Evolutionary conservation across 306 rosid genomes (phyloP).

Genomic region (Delonix regia): DNA sequence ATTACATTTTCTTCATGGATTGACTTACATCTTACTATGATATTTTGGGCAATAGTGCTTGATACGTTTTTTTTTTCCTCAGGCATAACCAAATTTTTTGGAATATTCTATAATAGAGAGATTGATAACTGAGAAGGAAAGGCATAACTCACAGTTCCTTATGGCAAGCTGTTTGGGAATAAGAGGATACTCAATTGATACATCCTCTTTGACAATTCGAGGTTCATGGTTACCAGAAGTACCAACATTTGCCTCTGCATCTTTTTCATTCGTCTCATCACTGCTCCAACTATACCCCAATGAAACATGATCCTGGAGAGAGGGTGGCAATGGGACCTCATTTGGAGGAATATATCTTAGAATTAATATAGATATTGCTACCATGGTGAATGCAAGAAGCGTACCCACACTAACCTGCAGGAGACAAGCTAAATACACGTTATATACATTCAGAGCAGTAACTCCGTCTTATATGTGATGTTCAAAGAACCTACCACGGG

Average conservation of each 20-base stretch:
- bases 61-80: not conserved
- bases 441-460: constrained; percentile 3
- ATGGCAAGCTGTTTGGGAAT: constrained; percentile 47
- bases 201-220: constrained; percentile 49
- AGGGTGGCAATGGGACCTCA: constrained; percentile 71
- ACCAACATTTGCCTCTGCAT: constrained; percentile 34
- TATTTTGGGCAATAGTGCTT: not conserved
- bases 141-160: constrained; percentile 60
- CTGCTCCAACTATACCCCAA: constrained; percentile 27
- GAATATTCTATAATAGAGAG: not conserved
- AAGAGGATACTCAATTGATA: constrained; percentile 54
- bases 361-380: constrained; percentile 81
- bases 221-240: constrained; percentile 48
- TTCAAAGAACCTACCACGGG: constrained; percentile 6
- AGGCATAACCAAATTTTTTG: not conserved
- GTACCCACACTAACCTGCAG: constrained; percentile 94
- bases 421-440: constrained; percentile 31
- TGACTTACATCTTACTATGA: too few relatives aligned
- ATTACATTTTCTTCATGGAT: not conserved
- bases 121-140: constrained; percentile 16
- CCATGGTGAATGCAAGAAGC: constrained; percentile 83
- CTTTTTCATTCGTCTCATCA: constrained; percentile 40
- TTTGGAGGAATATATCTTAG: constrained; percentile 91
- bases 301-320: constrained; percentile 57
- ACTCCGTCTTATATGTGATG: not conserved